These are phyloP conservation scores for Nemophila menziesii DNA, from an alignment of 257 asterid species.

Conservation along the genomic window DNA sequence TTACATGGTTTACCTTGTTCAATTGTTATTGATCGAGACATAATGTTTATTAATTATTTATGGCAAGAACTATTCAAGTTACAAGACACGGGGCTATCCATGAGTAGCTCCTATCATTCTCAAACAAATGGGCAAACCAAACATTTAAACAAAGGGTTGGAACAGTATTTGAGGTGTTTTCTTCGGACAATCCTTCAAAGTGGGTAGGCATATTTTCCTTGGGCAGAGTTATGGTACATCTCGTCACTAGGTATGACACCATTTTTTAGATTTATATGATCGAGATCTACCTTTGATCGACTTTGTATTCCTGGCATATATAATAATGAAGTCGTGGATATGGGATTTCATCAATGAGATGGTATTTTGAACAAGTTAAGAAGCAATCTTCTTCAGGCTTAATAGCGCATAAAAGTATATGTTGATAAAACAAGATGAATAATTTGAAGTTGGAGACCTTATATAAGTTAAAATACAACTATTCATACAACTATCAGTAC, in stretches of 20 bases:
- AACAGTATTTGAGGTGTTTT: neutral
- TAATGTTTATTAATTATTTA: neutral
- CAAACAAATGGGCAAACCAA: too few species aligned
- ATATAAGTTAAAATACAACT: slow-evolving; percentile 1
- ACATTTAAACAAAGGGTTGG: neutral
- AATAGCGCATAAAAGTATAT: neutral
- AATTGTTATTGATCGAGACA: too few species aligned
- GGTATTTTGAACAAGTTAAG: neutral
- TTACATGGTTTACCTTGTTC: too few species aligned
- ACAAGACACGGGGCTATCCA: neutral
- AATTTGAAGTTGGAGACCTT: neutral
- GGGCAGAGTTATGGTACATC: slow-evolving; percentile 5
- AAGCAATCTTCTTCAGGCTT: neutral
- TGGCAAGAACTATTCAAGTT: neutral
- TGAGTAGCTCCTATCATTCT: neutral
- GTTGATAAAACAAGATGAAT: neutral
- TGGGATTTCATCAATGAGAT: neutral
- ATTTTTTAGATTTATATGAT: neutral
- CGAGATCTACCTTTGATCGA: neutral
- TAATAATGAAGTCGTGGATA: neutral
- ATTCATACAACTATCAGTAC: neutral
- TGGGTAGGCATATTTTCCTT: neutral
- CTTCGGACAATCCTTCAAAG: neutral
- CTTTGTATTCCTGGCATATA: neutral
- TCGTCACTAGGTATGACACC: neutral